Evolutionary conservation across 768 basidiomycete species (phyloP).

Genomic region (Austroboletus eburneus): DNA sequence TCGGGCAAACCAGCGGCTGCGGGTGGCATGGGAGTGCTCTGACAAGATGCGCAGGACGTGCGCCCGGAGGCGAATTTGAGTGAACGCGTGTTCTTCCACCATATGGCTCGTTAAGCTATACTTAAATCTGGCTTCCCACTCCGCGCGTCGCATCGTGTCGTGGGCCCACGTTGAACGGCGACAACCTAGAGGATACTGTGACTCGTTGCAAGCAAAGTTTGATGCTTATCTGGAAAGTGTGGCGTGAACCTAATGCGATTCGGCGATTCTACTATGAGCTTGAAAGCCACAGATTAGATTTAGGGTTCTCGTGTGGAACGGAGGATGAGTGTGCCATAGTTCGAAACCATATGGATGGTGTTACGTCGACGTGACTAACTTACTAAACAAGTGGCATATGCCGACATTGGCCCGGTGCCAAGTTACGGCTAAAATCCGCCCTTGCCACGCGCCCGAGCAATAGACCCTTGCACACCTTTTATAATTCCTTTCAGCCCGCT

Average conservation of each 20-base stretch:
- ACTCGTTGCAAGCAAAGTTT: neutral
- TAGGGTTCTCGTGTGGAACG: slow-evolving; percentile 1
- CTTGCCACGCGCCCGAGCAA: slow-evolving; percentile 39
- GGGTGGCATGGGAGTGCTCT: slow-evolving; percentile 45
- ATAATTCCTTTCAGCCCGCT: slow-evolving; percentile 37
- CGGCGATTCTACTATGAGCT: too few species aligned
- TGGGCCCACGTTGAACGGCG: slow-evolving; percentile 5
- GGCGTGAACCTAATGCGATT: too few species aligned
- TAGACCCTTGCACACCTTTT: slow-evolving; percentile 40
- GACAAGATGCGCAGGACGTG: slow-evolving; percentile 12
- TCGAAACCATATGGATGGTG: slow-evolving; percentile 7
- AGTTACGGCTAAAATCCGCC: slow-evolving; percentile 33
- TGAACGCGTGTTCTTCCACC: slow-evolving; percentile 23
- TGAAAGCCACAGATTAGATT: neutral
- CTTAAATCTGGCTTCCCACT: slow-evolving; percentile 33
- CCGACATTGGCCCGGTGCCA: neutral
- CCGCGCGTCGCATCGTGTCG: slow-evolving; percentile 18
- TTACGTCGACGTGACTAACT: too few species aligned
- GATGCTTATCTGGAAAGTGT: neutral
- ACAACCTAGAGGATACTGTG: neutral
- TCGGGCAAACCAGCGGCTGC: slow-evolving; percentile 49
- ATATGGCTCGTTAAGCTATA: slow-evolving; percentile 31
- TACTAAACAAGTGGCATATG: slow-evolving; percentile 10
- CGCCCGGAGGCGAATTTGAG: slow-evolving; percentile 2
- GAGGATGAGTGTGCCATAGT: neutral